Percentiles rank a stretch among this genome's conserved stretches.
phyloP scores from a whole-genome alignment of 805 yeast species.

The Metschnikowia drakensbergensis region DNA sequence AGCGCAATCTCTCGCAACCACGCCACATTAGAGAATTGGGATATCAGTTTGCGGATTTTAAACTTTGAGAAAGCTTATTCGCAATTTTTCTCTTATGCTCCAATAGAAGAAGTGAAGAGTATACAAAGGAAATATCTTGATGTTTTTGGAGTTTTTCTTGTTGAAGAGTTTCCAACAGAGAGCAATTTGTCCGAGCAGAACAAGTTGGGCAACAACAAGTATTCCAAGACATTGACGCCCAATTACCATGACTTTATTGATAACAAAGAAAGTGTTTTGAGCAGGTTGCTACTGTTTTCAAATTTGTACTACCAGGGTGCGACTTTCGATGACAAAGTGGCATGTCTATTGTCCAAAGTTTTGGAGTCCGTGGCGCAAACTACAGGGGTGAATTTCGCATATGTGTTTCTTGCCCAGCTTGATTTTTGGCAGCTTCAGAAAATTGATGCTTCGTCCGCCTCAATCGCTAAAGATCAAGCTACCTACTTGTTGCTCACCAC shows the following conservation, averaged over 20 bases:
- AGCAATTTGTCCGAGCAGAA: conserved; percentile 14
- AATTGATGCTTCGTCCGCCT: conserved; percentile 9
- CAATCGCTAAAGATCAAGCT: conserved; percentile 27
- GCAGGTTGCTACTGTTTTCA: conserved; percentile 35
- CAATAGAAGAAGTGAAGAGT: conserved; percentile 23
- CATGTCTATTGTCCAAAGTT: conserved; percentile 21
- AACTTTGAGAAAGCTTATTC: conserved; percentile 19
- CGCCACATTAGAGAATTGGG: conserved; percentile 44
- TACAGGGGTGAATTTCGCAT: conserved; percentile 46
- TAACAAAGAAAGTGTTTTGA: conserved; percentile 38
- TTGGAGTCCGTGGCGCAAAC: conserved; percentile 22
- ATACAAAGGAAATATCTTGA: conserved; percentile 40
- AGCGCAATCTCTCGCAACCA: conserved; percentile 40
- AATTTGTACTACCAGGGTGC: conserved; percentile 30
- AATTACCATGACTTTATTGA: conserved; percentile 42
- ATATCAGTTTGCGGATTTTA: conserved; percentile 33
- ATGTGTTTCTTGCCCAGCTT: conserved; percentile 44
- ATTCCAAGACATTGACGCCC: conserved; percentile 28
- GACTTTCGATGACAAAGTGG: conserved; percentile 9
- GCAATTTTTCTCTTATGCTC: conserved; percentile 7
- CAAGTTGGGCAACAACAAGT: conserved; percentile 9
- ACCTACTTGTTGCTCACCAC: conserved; percentile 29
- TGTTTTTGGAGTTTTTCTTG: conserved; percentile 35
- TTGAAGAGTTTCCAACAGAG: conserved; percentile 22
- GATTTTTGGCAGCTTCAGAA: conserved; percentile 39